These are phyloP conservation scores for Silene noctiflora DNA, from an alignment of 179 eudicot genomes.

Conservation along the genomic window DNA sequence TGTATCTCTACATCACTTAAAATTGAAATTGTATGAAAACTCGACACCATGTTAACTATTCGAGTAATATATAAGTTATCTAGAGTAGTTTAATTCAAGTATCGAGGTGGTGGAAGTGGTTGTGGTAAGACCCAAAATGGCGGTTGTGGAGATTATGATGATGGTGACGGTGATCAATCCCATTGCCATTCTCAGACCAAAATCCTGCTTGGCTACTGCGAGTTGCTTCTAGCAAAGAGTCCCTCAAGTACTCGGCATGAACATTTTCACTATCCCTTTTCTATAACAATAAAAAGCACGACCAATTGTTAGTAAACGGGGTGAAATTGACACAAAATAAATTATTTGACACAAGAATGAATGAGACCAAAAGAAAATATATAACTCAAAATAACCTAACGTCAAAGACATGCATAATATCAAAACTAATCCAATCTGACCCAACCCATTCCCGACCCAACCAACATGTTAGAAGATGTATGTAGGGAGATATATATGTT, in stretches of 20 bases:
- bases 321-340: background rate
- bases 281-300: slow-evolving; percentile 27
- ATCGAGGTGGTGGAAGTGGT: slow-evolving; percentile 33
- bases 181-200: slow-evolving; percentile 46
- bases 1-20: too few relatives aligned
- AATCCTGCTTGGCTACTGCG: slow-evolving; percentile 45
- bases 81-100: background rate
- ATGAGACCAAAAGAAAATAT: too few relatives aligned
- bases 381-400: too few relatives aligned
- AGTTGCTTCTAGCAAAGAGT: slow-evolving; percentile 73
- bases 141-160: slow-evolving; percentile 35
- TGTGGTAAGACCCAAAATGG: slow-evolving; percentile 33
- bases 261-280: slow-evolving; percentile 67
- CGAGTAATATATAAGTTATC: too few relatives aligned
- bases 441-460: too few relatives aligned
- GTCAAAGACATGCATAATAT: too few relatives aligned
- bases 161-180: slow-evolving; percentile 27
- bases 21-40: too few relatives aligned
- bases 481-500: background rate
- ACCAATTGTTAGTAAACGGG: background rate
- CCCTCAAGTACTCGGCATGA: slow-evolving; percentile 73
- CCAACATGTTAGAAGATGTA: too few relatives aligned
- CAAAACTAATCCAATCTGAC: too few relatives aligned
- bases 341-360: background rate
- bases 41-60: too few relatives aligned